These are phyloP conservation scores for Apiotrichum gamsii DNA, from an alignment of 1,284 basidiomycete genomes.

Conservation along the genomic window DNA sequence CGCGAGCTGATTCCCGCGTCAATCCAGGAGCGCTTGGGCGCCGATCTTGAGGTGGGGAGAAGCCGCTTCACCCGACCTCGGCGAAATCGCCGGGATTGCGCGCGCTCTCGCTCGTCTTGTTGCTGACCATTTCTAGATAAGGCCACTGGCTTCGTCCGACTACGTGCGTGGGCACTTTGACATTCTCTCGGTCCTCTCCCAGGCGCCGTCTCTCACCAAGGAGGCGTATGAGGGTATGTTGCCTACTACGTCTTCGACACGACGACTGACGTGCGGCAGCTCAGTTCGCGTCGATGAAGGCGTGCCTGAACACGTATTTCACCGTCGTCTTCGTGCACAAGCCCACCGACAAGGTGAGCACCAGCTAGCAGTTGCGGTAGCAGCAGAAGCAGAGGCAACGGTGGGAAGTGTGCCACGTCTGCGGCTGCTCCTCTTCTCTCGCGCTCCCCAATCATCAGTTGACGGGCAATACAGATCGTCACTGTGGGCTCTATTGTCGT, in stretches of 20 bases:
- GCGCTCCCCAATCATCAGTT: background rate
- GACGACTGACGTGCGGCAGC: slow-evolving; percentile 23
- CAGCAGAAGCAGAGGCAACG: too few species aligned
- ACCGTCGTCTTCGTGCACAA: slow-evolving; percentile 76
- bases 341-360: slow-evolving; percentile 54
- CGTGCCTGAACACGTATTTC: slow-evolving; percentile 62
- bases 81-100: background rate
- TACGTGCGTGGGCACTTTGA: slow-evolving; percentile 73
- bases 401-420: too few species aligned
- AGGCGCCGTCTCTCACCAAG: slow-evolving; percentile 65
- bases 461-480: slow-evolving; percentile 58
- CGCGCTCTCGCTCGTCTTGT: too few species aligned
- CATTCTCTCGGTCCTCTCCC: slow-evolving; percentile 75
- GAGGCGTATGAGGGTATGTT: slow-evolving; percentile 53
- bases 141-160: slow-evolving; percentile 86
- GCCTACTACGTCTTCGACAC: too few species aligned
- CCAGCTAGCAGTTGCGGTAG: background rate
- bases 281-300: slow-evolving; percentile 55
- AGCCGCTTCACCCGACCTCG: background rate
- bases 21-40: slow-evolving; percentile 21
- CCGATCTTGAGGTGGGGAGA: slow-evolving; percentile 33
- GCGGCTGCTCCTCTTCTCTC: background rate
- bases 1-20: slow-evolving; percentile 26
- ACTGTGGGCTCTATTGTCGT: slow-evolving; percentile 78
- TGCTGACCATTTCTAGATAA: slow-evolving; percentile 57